Evolutionary conservation across 2,329 filamentous ascomycete species (phyloP).

Genomic region (Fusarium chlamydosporum): DNA sequence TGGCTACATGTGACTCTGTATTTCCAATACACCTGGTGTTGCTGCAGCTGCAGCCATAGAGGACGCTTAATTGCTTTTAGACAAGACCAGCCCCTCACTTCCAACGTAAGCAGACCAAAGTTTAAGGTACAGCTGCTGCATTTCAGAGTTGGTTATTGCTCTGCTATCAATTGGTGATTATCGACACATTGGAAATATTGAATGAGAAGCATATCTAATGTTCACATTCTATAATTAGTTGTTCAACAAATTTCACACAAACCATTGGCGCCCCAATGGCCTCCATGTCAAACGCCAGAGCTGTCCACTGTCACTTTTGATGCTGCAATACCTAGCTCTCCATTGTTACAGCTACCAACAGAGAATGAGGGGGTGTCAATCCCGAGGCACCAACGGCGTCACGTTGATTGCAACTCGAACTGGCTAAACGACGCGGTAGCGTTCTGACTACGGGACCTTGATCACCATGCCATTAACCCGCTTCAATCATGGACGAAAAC

Average conservation of each 20-base stretch:
- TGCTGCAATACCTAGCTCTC: slow-evolving; percentile 5
- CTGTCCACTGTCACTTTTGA: slow-evolving; percentile 1
- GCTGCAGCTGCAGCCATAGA: slow-evolving; percentile 20
- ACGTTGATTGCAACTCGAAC: slow-evolving; percentile 37
- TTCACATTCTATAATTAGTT: neutral
- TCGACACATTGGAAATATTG: neutral
- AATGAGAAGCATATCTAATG: neutral
- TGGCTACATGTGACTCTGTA: slow-evolving; percentile 1
- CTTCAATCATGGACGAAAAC: slow-evolving; percentile 19
- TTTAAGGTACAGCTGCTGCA: slow-evolving; percentile 8
- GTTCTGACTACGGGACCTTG: slow-evolving; percentile 14
- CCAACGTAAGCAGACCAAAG: slow-evolving; percentile 26
- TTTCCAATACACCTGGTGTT: slow-evolving; percentile 41
- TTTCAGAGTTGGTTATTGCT: neutral
- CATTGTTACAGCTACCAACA: slow-evolving; percentile 4
- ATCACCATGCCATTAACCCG: slow-evolving; percentile 32
- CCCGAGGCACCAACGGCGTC: slow-evolving; percentile 35
- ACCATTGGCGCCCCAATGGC: slow-evolving; percentile 1
- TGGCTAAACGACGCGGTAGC: slow-evolving; percentile 24
- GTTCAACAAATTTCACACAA: neutral
- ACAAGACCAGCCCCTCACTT: slow-evolving; percentile 33
- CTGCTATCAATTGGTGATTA: neutral
- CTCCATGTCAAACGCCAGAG: neutral
- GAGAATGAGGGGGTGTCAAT: slow-evolving; percentile 30
- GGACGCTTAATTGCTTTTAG: slow-evolving; percentile 36